Percentiles rank a stretch among this genome's conserved stretches.
Conservation (phyloP, 1,139 yeast genomes). For the Kodamaea anthophila region DNA sequence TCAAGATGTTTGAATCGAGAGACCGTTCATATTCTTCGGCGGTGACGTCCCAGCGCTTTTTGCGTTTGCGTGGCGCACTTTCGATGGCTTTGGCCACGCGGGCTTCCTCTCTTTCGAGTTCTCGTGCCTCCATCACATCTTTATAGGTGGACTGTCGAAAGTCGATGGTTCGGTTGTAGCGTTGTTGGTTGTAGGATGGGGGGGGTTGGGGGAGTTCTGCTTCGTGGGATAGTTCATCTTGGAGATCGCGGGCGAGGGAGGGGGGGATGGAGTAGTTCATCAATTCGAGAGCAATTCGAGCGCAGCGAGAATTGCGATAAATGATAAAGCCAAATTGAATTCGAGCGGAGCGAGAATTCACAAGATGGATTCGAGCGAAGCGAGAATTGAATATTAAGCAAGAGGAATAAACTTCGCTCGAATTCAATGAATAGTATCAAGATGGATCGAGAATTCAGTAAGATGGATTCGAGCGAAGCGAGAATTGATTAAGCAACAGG, state of each 20-base stretch:
- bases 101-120: conserved; percentile 26
- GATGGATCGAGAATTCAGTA: too few species aligned
- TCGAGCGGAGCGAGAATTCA: too few species aligned
- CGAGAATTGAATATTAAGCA: too few species aligned
- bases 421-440: too few species aligned
- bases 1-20: conserved; percentile 40
- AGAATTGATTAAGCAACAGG: too few species aligned
- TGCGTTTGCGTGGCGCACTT: conserved; percentile 10
- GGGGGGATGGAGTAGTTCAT: conserved; percentile 29
- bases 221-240: conserved; percentile 28
- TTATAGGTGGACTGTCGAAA: conserved; percentile 23
- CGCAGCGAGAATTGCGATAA: too few species aligned
- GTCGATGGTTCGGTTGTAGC: conserved; percentile 21
- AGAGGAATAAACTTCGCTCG: too few species aligned
- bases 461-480: too few species aligned
- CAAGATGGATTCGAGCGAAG: too few species aligned
- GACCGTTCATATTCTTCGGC: conserved; percentile 36
- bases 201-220: too few species aligned
- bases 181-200: conserved; percentile 18
- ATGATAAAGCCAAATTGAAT: too few species aligned
- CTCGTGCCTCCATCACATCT: conserved; percentile 32
- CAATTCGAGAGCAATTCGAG: too few species aligned
- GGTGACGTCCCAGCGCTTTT: conserved; percentile 28
- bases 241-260: conserved; percentile 20
- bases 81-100: conserved; percentile 16